Evolutionary conservation across 164 flowering plant genomes (phyloP), one percentile per base, ranked within the genome.

Genomic region (Magnolia officinalis): DNA sequence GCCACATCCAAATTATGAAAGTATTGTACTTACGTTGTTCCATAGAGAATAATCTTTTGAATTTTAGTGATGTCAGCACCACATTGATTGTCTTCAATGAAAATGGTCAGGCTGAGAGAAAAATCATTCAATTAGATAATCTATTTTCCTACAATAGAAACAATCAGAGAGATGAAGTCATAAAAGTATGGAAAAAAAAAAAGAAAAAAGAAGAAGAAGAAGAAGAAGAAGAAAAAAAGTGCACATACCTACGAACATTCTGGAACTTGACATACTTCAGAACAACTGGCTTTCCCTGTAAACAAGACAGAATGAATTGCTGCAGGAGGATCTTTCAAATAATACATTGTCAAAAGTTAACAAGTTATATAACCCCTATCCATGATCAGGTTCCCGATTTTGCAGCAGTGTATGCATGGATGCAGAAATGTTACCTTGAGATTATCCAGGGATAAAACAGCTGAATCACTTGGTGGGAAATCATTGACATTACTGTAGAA

Each of bases 221-320:
- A n/a, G n/a, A n/a, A n/a, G n/a, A n/a, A n/a, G n/a, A n/a, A n/a
- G n/a, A n/a, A n/a, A 0, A 26, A 70, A 8, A 31, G 6, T 10
- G 71, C 71, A 67, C 79, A 50, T 82, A 95, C 98, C 98, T 95
- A 23, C 98, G 95, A 80, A 95, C 97, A 90, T 89, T 95, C 87
- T 95, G 98, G 80, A 93, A 95, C 82, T 95, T 95, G 79, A 93
- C 98, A 86, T 90, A 95, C 85, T 93, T 95, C 65, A 95, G 65
- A 63, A 75, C 70, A 19, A 87, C 86, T 13, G 96, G 94, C 80
- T 92, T 88, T 64, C 93, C 98, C 98, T 95, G 69, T 77, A 85
- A 80, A 75, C 16, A 11, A 51, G 59, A 69, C 11, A 67, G 80
- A 66, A 67, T 26, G 29, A 26, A 26, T 26, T 26, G 29, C 29